These are phyloP conservation scores for Penicillium brasilianum DNA, from an alignment of 2,329 filamentous ascomycete species.

Conservation along the genomic window DNA sequence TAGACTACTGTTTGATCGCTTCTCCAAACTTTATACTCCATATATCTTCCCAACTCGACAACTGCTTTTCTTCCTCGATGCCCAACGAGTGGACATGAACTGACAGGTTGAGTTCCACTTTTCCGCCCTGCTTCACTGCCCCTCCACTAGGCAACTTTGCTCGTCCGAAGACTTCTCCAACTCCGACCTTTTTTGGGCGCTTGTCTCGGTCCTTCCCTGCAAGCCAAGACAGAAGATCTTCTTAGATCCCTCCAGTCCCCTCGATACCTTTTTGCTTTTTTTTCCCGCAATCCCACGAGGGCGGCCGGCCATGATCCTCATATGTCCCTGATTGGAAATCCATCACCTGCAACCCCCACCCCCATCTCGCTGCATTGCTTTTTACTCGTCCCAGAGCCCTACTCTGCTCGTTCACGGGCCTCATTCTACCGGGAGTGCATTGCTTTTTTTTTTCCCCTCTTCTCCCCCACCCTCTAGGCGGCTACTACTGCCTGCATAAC, in stretches of 20 bases:
- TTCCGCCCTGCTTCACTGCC: not conserved
- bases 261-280: not conserved
- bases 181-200: constrained; percentile 18
- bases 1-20: not conserved
- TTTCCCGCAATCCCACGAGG: not conserved
- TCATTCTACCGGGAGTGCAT: constrained; percentile 14
- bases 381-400: not conserved
- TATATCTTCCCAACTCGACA: not conserved
- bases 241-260: not conserved
- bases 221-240: constrained; percentile 3
- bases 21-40: constrained; percentile 3
- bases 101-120: not conserved
- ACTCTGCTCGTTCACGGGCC: constrained; percentile 12
- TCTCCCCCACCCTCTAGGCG: constrained; percentile 9
- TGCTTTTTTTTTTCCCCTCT: not conserved
- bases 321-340: constrained; percentile 11
- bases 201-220: constrained; percentile 23
- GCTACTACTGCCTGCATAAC: constrained; percentile 24
- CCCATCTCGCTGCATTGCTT: constrained; percentile 6
- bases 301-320: not conserved
- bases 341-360: constrained; percentile 1
- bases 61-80: not conserved
- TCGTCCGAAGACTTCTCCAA: not conserved
- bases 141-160: constrained; percentile 3
- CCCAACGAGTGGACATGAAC: not conserved